Base-by-base conservation (phyloP, 257 asterid species). In the Anisodus tanguticus region DNA sequence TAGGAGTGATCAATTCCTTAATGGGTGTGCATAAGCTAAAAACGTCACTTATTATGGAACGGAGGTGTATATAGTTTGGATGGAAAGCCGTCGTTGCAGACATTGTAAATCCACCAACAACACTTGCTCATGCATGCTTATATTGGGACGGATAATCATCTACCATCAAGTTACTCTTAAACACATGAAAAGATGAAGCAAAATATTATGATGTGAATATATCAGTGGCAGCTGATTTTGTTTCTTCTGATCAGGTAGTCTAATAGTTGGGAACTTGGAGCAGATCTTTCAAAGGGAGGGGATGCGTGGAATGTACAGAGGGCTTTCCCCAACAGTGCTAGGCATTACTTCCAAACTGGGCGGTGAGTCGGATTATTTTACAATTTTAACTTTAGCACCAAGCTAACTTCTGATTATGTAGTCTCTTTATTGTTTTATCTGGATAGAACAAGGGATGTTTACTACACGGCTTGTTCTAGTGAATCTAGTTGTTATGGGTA, bases 301-400 rank as follows among this genome's bases (percentile, higher is more conserved):
- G 59, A 68, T 92, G 41, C 98, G 97, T 47, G 99, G 98, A 88
- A 92, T 96, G 98, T 96, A 94, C 89, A 94, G 99, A 5, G 99
- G 99, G 82, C 98, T 96, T 76, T 87, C 99, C 43, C 98, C 99
- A 47, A 96, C 98, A 6, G 97, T 93, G 88, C 92, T 96, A 87
- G 98, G 98, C 99, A 15, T 86, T 96, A 88, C 97, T 96, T 80
- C 97, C 99, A 35, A 96, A 94, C 89, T 96, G 99, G 99, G 99
- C 99, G 3, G 99, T 94, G 64, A 85, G 95, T 85, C 81, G 26
- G 2, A 13, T 53, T 77, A 77, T 54, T 77, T 77, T 77, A 51
- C 64, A 26, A 13, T 77, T 51, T 10, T 77, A 77, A 53, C 64
- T 77, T 77, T 26, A 51, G 26, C 9, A 77, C 51, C 47, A 53